Evolutionary conservation across 2,329 filamentous ascomycete genomes (phyloP).

Genomic region (Colletotrichum orbiculare): DNA sequence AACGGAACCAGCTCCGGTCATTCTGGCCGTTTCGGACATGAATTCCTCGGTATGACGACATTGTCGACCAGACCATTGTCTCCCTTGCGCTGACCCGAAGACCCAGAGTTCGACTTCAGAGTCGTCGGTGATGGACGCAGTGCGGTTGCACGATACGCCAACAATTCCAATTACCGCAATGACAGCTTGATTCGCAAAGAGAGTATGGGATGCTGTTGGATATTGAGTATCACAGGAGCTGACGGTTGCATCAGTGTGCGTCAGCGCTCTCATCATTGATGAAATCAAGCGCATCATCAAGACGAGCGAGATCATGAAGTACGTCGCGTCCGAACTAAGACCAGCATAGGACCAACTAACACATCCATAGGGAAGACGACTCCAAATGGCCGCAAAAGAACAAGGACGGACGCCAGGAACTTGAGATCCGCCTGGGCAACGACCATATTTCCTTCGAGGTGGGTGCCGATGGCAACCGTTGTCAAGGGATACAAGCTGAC

Average conservation of each 20-base stretch:
- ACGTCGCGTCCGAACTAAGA: conserved; percentile 46
- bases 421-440: conserved; percentile 92
- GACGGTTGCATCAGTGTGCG: conserved; percentile 77
- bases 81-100: conserved; percentile 38
- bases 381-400: conserved; percentile 99
- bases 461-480: conserved; percentile 41
- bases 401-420: conserved; percentile 95
- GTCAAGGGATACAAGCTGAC: conserved; percentile 33
- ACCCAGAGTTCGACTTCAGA: conserved; percentile 92
- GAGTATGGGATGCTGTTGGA: conserved; percentile 69
- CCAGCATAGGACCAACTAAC: conserved; percentile 13
- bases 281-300: conserved; percentile 99
- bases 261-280: conserved; percentile 88
- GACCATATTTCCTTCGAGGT: conserved; percentile 99
- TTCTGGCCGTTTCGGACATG: conserved; percentile 96
- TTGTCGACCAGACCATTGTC: not conserved
- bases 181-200: conserved; percentile 99
- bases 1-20: conserved; percentile 82
- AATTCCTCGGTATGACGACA: conserved; percentile 82
- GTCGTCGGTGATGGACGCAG: conserved; percentile 92
- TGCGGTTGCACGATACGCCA: conserved; percentile 94
- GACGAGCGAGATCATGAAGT: conserved; percentile 97
- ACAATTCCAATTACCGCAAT: conserved; percentile 99
- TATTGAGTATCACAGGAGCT: not conserved
- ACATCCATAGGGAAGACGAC: conserved; percentile 83